Conservation (phyloP, 805 yeast species). For the Cyberlindnera euphorbiae region DNA sequence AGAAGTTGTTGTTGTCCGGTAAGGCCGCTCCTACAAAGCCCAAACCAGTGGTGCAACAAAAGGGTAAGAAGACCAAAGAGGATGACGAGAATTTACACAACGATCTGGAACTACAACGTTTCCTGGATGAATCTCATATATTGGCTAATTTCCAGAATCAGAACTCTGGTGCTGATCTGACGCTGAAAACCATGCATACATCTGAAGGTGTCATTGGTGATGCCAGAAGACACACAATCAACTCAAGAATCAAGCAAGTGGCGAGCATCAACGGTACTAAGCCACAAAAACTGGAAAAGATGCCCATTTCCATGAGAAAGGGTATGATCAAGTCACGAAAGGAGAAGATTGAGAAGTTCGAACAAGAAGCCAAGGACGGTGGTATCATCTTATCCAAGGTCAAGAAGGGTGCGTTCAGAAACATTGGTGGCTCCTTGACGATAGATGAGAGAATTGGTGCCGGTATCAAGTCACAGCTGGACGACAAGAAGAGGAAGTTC, state of each 20-base stretch:
- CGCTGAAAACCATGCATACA: conserved; percentile 55
- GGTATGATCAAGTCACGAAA: conserved; percentile 67
- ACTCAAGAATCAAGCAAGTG: conserved; percentile 47
- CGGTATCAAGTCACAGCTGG: conserved; percentile 45
- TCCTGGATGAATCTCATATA: conserved; percentile 69
- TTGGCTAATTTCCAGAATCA: conserved; percentile 32
- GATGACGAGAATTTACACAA: conserved; percentile 56
- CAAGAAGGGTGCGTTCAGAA: conserved; percentile 61
- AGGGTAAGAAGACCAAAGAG: conserved; percentile 23
- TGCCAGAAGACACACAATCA: conserved; percentile 60
- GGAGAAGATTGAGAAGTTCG: conserved; percentile 49
- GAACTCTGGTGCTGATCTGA: conserved; percentile 55
- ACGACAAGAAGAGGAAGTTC: conserved; percentile 31
- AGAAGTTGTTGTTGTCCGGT: conserved; percentile 53
- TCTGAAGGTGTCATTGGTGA: conserved; percentile 45
- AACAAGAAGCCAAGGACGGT: conserved; percentile 79
- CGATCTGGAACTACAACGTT: conserved; percentile 68
- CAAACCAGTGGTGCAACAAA: background rate
- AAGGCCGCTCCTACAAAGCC: conserved; percentile 41
- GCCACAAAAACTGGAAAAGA: conserved; percentile 51
- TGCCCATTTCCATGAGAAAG: conserved; percentile 86
- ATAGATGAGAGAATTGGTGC: conserved; percentile 37
- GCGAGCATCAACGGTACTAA: conserved; percentile 39
- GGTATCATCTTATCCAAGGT: conserved; percentile 81
- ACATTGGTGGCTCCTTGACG: conserved; percentile 40